Conservation (phyloP, 768 basidiomycete genomes). For the Tulasnella sp. region DNA sequence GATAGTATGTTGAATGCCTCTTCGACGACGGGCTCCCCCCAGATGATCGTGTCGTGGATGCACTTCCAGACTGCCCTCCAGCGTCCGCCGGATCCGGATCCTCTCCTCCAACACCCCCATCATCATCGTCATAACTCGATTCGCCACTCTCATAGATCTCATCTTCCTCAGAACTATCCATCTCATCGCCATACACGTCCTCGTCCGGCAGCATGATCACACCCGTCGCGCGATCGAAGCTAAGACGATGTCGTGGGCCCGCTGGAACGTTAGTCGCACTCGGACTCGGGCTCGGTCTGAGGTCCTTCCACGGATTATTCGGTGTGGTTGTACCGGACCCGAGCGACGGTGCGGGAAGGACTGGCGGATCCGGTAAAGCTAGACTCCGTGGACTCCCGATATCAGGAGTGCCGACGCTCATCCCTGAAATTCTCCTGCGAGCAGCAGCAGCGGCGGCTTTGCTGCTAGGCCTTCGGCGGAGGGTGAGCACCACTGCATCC, state of each 20-base stretch:
- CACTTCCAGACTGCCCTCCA: constrained; percentile 22
- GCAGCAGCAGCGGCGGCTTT: constrained; percentile 38
- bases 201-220: constrained; percentile 81
- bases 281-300: constrained; percentile 31
- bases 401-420: neutral
- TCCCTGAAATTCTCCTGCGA: neutral
- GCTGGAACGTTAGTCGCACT: constrained; percentile 11
- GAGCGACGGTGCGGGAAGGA: neutral
- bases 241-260: constrained; percentile 46
- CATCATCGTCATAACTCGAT: neutral
- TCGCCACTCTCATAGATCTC: constrained; percentile 21
- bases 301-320: constrained; percentile 16
- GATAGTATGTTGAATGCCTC: constrained; percentile 70
- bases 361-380: neutral
- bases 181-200: constrained; percentile 42
- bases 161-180: constrained; percentile 35
- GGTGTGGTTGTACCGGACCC: neutral
- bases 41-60: constrained; percentile 17
- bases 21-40: constrained; percentile 36
- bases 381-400: neutral
- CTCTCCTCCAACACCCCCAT: neutral
- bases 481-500: constrained; percentile 68
- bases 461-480: constrained; percentile 50
- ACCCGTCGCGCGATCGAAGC: constrained; percentile 77
- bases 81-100: neutral